A percentile compares a stretch with the other conserved stretches of the same genome.
Evolutionary conservation across 1,284 basidiomycete genomes (phyloP).

Genomic region (Cutaneotrichosporon mucoides): DNA sequence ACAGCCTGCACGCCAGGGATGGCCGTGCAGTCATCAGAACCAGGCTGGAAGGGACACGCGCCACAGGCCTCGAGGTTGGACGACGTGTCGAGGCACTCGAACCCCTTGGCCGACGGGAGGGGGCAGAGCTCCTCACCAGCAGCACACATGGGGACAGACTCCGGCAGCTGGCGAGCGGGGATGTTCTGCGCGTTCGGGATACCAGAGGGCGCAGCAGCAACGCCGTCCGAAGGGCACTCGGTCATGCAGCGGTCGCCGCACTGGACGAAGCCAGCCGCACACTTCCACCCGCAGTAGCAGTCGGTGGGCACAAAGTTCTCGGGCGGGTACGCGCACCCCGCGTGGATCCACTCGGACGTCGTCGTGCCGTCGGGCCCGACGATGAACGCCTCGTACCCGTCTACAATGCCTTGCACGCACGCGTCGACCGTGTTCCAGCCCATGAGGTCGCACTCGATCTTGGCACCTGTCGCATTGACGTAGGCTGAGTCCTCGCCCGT

Average conservation of each 20-base stretch:
- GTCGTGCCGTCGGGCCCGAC: not conserved
- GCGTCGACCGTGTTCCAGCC: not conserved
- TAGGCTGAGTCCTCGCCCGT: not conserved
- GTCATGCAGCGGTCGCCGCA: slow-evolving; percentile 3
- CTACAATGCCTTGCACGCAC: not conserved
- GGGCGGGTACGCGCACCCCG: not conserved
- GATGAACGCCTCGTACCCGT: not conserved
- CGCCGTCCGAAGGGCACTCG: too few species aligned
- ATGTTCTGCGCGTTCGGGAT: not conserved
- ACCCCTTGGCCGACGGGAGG: slow-evolving; percentile 7
- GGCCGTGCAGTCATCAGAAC: slow-evolving; percentile 63
- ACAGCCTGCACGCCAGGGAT: slow-evolving; percentile 54
- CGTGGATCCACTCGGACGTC: not conserved
- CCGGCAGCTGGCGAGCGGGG: too few species aligned
- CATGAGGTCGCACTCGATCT: not conserved
- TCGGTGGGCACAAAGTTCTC: not conserved
- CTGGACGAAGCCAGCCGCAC: not conserved
- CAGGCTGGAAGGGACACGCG: slow-evolving; percentile 58
- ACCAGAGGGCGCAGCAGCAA: not conserved
- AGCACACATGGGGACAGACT: slow-evolving; percentile 1
- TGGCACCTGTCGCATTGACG: not conserved
- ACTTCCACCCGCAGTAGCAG: slow-evolving; percentile 4
- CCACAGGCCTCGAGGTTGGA: slow-evolving; percentile 53
- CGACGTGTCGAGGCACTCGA: slow-evolving; percentile 19
- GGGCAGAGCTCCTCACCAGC: slow-evolving; percentile 6